phyloP scores from a whole-genome alignment of 768 basidiomycete species.

The Lyophyllum semitale region DNA sequence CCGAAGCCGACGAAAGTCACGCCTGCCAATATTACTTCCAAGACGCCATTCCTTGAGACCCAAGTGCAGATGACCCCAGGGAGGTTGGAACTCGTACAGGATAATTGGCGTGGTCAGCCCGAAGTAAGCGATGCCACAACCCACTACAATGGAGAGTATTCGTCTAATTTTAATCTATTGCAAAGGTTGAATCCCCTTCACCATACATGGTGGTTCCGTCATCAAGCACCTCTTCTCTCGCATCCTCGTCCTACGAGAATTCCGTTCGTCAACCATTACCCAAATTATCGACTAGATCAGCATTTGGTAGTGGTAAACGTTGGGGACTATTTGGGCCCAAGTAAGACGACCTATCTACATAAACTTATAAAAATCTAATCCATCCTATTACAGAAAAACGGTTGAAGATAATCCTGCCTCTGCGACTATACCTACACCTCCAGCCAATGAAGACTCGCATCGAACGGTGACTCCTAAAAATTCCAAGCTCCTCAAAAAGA shows the following conservation, averaged over 20 bases:
- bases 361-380: background rate
- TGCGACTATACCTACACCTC: background rate
- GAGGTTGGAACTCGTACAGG: conserved; percentile 10
- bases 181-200: background rate
- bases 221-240: background rate
- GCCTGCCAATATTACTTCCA: background rate
- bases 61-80: conserved; percentile 3
- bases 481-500: conserved; percentile 8
- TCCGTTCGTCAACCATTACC: background rate
- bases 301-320: conserved; percentile 1
- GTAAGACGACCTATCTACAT: background rate
- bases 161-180: background rate
- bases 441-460: background rate
- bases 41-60: conserved; percentile 3
- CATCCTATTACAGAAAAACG: background rate
- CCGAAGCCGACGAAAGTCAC: background rate
- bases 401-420: background rate
- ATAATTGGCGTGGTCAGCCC: conserved; percentile 6
- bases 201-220: background rate
- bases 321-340: conserved; percentile 10
- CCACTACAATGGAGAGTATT: background rate
- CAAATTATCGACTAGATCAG: background rate
- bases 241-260: background rate
- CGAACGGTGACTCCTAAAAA: background rate
- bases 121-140: background rate